Conservation (phyloP, 164 flowering plant species). For the Platanus orientalis region DNA sequence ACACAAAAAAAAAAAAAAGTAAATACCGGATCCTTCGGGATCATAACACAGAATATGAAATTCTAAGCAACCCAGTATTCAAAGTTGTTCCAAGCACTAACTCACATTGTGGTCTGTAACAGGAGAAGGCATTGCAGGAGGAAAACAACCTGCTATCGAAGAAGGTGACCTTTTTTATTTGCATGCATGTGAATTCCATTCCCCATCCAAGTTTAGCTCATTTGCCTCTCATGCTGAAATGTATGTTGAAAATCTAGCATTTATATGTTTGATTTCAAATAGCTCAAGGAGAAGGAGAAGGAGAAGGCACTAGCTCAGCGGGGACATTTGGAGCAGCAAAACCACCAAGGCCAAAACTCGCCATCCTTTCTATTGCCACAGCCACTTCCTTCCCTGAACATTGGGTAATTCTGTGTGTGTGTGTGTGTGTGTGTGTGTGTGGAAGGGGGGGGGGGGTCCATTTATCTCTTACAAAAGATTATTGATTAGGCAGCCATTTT, state of each 20-base stretch:
- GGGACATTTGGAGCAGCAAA: slow-evolving; percentile 35
- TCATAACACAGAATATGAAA: too few species aligned
- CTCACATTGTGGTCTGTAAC: slow-evolving; percentile 15
- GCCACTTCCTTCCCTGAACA: slow-evolving; percentile 29
- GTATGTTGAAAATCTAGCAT: neutral
- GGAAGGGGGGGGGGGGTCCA: too few species aligned
- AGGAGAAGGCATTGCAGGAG: slow-evolving; percentile 64
- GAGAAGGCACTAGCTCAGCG: slow-evolving; percentile 29
- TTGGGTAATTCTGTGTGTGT: slow-evolving; percentile 29
- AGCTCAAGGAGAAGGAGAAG: slow-evolving; percentile 46
- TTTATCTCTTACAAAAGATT: too few species aligned
- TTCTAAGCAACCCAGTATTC: too few species aligned
- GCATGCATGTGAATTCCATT: neutral
- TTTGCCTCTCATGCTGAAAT: neutral
- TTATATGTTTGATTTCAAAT: slow-evolving; percentile 7
- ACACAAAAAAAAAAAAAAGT: too few species aligned
- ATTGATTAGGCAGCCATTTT: too few species aligned
- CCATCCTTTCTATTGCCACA: slow-evolving; percentile 27
- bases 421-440: too few species aligned
- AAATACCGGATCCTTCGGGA: too few species aligned
- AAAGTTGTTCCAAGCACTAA: neutral
- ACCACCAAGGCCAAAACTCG: slow-evolving; percentile 19
- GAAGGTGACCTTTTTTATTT: slow-evolving; percentile 39
- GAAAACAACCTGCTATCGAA: slow-evolving; percentile 54
- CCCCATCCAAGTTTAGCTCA: neutral